Base-by-base conservation (phyloP, 345 rosid genomes). In the Eutrema yunnanense region DNA sequence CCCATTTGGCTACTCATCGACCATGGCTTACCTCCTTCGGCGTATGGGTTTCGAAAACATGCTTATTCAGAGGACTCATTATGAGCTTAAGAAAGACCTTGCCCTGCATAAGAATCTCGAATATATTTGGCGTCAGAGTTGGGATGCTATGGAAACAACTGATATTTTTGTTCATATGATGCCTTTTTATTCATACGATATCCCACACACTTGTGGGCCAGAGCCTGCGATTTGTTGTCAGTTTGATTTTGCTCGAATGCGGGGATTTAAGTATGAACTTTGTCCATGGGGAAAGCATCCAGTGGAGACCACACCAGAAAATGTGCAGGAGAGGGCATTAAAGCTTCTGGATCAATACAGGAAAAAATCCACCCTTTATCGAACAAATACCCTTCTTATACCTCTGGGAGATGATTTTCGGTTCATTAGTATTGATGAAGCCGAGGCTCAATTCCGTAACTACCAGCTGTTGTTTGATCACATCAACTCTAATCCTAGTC, bases 391-490 rank as follows among this genome's bases (percentile, higher is more conserved):
- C 38, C 92, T 95, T 74, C 90, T 95, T 27, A 78, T 95, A 78
- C 98, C 99, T 69, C 99, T 95, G 16, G 99, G 99, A 58, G 98
- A 95, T 82, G 99, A 95, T 85, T 95, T 95, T 77, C 96, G 98
- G 58, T 95, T 81, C 62, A 65, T 90, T 57, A 92, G 80, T 67
- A 59, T 80, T 48, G 96, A 88, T 43, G 99, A 95, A 82, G 94
- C 99, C 30, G 98, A 95, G 80, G 88, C 88, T 51, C 99, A 95
- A 84, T 95, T 92, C 75, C 87, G 86, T 71, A 92, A 95, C 80
- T 95, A 92, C 82, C 99, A 95, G 72, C 13, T 69, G 79, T 71
- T 95, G 74, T 95, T 95, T 82, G 96, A 95, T 83, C 81, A 92
- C 73, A 95, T 95, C 75, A 95, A 95, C 76, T 87, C 96, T 48